Percentiles rank a stretch among this genome's conserved stretches.
phyloP scores from a whole-genome alignment of 2,329 filamentous ascomycete species.

The Pseudocercospora fijiensis region DNA sequence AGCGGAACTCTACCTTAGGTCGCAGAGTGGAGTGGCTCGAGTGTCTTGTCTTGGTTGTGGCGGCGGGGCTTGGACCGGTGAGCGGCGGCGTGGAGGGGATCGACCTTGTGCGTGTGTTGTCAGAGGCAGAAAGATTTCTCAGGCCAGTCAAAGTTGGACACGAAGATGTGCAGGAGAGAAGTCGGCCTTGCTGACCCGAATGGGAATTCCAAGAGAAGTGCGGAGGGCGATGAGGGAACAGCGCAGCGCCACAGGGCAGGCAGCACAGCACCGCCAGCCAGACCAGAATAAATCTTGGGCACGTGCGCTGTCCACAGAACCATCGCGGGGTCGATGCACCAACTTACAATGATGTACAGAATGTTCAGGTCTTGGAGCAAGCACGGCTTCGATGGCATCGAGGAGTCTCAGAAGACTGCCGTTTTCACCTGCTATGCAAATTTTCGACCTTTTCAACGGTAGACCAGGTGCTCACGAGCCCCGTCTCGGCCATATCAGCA shows the following conservation, averaged over 20 bases:
- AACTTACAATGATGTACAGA: not conserved
- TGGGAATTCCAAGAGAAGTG: not conserved
- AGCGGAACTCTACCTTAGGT: not conserved
- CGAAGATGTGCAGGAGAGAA: not conserved
- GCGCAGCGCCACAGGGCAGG: too few relatives aligned
- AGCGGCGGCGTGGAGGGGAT: not conserved
- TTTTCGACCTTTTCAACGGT: not conserved
- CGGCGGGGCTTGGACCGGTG: not conserved
- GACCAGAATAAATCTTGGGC: not conserved
- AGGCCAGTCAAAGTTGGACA: not conserved
- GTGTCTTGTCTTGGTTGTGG: not conserved
- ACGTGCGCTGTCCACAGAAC: not conserved
- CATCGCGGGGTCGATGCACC: not conserved
- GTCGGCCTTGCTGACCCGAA: slow-evolving; percentile 4
- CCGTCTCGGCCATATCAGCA: not conserved
- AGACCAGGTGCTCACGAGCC: not conserved
- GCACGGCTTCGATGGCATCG: not conserved
- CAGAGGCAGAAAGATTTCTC: not conserved
- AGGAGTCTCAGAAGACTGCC: not conserved
- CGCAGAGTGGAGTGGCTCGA: not conserved
- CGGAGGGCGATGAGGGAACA: not conserved
- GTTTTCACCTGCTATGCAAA: not conserved
- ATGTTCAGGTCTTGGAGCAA: not conserved
- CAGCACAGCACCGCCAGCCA: slow-evolving; percentile 2
- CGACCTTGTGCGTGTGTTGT: not conserved